A percentile compares a stretch with the other conserved stretches of the same genome.
Conservation (phyloP, 305 asterid species). For the Caryopteris hybrid region DNA sequence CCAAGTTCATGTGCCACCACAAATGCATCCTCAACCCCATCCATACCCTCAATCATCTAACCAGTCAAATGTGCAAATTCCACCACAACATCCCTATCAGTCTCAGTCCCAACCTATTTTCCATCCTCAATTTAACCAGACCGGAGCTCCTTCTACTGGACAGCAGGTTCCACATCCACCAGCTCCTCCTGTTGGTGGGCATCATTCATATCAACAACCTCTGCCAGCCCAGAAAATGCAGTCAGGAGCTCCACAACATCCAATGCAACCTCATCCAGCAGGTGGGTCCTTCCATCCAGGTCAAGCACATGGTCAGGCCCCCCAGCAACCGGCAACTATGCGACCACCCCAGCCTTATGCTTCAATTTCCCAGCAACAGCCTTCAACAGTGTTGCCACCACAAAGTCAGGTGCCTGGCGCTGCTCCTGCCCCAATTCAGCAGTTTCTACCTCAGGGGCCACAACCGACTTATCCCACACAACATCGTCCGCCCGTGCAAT, state of each 20-base stretch:
- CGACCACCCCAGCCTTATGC: conserved; percentile 54
- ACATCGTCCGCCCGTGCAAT: conserved; percentile 48
- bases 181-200: conserved; percentile 52
- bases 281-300: conserved; percentile 46
- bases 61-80: conserved; percentile 45
- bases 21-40: conserved; percentile 37
- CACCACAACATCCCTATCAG: conserved; percentile 47
- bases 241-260: conserved; percentile 40
- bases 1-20: conserved; percentile 36
- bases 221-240: conserved; percentile 55
- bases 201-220: conserved; percentile 63
- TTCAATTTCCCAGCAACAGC: conserved; percentile 47
- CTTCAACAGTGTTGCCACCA: conserved; percentile 33
- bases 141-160: conserved; percentile 34
- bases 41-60: conserved; percentile 31
- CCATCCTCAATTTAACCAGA: conserved; percentile 54
- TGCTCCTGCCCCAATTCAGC: conserved; percentile 45
- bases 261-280: conserved; percentile 32
- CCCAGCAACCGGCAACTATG: conserved; percentile 49
- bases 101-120: conserved; percentile 35
- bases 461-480: conserved; percentile 41
- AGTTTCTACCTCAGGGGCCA: conserved; percentile 53
- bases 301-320: conserved; percentile 50
- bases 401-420: conserved; percentile 43
- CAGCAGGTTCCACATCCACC: conserved; percentile 44